phyloP scores from a whole-genome alignment of 192 early-diverging fungal species.

The Kickxella alabastrina region DNA sequence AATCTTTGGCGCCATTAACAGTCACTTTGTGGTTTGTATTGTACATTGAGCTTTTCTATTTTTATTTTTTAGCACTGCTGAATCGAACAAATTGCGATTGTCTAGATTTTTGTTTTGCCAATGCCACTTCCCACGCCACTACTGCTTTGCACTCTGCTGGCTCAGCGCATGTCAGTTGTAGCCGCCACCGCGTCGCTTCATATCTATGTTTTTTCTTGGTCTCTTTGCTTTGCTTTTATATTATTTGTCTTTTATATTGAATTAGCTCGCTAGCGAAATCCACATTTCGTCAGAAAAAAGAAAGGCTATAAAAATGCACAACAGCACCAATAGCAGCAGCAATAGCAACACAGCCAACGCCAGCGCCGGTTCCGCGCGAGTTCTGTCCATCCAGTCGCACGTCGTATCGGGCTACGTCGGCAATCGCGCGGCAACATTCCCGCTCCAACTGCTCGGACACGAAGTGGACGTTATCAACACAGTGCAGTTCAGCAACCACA shows the following conservation, averaged over 20 bases:
- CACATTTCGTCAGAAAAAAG: too few relatives aligned
- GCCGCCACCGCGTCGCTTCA: too few relatives aligned
- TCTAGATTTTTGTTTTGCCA: too few relatives aligned
- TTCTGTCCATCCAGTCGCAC: slow-evolving; percentile 59
- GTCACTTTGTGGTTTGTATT: not conserved
- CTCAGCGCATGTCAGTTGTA: too few relatives aligned
- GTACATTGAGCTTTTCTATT: not conserved
- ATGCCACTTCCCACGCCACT: too few relatives aligned
- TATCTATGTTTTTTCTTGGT: too few relatives aligned
- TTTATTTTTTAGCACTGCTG: not conserved
- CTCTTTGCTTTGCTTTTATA: too few relatives aligned
- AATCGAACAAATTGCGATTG: too few relatives aligned
- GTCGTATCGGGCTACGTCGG: slow-evolving; percentile 67
- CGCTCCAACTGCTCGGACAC: slow-evolving; percentile 83
- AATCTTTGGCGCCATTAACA: not conserved
- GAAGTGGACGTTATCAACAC: slow-evolving; percentile 93
- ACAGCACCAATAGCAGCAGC: not conserved
- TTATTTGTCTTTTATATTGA: not conserved
- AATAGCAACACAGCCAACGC: slow-evolving; percentile 1
- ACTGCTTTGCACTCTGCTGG: too few relatives aligned
- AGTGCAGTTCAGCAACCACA: slow-evolving; percentile 94
- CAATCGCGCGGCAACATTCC: slow-evolving; percentile 91
- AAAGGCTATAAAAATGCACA: too few relatives aligned
- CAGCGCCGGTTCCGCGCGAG: slow-evolving; percentile 8
- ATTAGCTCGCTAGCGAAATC: not conserved